Percentiles rank a stretch among this genome's conserved stretches.
These are phyloP conservation scores for Teratosphaeriaceae sp. DNA, from an alignment of 2,329 filamentous ascomycete genomes.

Conservation along the genomic window DNA sequence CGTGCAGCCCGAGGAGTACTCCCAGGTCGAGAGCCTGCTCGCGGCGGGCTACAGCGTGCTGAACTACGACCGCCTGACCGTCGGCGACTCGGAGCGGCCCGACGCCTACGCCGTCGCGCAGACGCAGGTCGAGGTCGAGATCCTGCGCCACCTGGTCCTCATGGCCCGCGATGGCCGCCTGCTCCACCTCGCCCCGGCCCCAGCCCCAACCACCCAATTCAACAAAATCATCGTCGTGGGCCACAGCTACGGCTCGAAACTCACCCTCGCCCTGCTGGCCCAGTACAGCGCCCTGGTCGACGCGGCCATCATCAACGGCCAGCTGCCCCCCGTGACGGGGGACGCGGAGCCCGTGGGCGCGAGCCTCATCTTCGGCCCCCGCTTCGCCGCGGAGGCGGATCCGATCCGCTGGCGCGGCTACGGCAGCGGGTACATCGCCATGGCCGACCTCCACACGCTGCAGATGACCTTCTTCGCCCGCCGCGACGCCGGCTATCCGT, in stretches of 20 bases:
- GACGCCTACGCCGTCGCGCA: slow-evolving; percentile 11
- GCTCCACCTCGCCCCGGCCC: not conserved
- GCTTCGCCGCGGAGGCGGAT: not conserved
- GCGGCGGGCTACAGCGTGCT: slow-evolving; percentile 11
- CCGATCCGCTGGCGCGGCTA: not conserved
- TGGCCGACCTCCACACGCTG: slow-evolving; percentile 12
- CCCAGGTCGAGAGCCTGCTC: slow-evolving; percentile 6
- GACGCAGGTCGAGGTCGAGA: slow-evolving; percentile 12
- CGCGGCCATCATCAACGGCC: slow-evolving; percentile 13
- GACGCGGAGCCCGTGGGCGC: not conserved
- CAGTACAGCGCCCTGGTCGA: slow-evolving; percentile 9
- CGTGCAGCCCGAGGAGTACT: slow-evolving; percentile 19
- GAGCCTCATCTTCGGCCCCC: slow-evolving; percentile 6
- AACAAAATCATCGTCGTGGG: slow-evolving; percentile 51
- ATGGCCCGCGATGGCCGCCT: slow-evolving; percentile 9
- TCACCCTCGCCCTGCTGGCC: slow-evolving; percentile 10
- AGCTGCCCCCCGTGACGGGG: not conserved
- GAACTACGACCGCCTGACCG: slow-evolving; percentile 12
- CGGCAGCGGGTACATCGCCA: slow-evolving; percentile 20
- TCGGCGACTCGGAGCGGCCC: slow-evolving; percentile 10
- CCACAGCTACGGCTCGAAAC: slow-evolving; percentile 53
- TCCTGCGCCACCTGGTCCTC: slow-evolving; percentile 36
- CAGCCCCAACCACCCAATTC: slow-evolving; percentile 13
- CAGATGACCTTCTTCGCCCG: slow-evolving; percentile 29
- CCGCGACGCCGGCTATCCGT: slow-evolving; percentile 4